These are phyloP conservation scores for Heteromeles arbutifolia DNA, from an alignment of 306 rosid species.

Conservation along the genomic window DNA sequence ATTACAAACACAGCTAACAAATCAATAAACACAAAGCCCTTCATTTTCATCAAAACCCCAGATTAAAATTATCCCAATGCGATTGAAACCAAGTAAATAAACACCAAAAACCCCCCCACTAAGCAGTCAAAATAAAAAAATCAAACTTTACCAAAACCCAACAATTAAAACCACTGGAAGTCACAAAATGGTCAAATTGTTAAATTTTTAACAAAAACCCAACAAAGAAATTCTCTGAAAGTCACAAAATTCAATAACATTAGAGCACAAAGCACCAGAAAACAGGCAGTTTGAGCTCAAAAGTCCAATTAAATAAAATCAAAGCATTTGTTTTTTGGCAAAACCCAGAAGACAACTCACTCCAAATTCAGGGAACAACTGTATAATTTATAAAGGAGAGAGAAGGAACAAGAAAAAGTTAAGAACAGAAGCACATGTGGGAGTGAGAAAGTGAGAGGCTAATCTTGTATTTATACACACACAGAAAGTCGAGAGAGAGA, in stretches of 20 bases:
- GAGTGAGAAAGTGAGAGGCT: not conserved
- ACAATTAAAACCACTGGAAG: not conserved
- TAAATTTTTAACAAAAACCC: conserved; percentile 6
- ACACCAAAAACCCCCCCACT: not conserved
- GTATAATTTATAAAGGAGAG: not conserved
- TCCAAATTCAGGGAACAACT: not conserved
- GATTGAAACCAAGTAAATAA: not conserved
- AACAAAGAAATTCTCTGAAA: not conserved
- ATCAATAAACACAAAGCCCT: conserved; percentile 16
- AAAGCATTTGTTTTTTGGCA: not conserved
- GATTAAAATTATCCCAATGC: conserved; percentile 4
- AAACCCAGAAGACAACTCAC: not conserved
- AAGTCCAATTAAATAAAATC: not conserved
- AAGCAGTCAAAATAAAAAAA: conserved; percentile 2
- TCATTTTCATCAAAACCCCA: conserved; percentile 32
- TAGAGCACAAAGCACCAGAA: not conserved
- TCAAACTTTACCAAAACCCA: conserved; percentile 7
- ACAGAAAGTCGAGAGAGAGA: not conserved
- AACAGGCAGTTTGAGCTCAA: not conserved
- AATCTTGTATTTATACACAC: not conserved
- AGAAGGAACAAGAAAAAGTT: conserved; percentile 9
- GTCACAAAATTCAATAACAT: not conserved
- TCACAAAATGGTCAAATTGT: not conserved
- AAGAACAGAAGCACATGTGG: conserved; percentile 18
- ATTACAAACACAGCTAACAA: conserved; percentile 13